Conservation (phyloP, 805 yeast species). For the Ogataea henricii region DNA sequence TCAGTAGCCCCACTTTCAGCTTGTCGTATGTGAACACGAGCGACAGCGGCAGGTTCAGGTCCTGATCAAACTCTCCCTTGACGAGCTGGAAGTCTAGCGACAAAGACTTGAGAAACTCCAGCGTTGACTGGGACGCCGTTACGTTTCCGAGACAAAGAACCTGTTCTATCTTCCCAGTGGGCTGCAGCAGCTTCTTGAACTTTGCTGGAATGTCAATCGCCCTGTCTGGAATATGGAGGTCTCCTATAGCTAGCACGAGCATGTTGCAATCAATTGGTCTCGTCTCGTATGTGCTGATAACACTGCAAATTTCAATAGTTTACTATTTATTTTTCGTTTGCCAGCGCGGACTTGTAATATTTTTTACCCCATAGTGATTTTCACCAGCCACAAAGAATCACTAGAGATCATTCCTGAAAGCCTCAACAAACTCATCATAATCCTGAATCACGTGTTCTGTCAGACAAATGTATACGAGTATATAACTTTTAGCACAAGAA, state of each 20-base stretch:
- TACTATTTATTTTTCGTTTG: neutral
- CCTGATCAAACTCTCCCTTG: slow-evolving; percentile 78
- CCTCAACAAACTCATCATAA: neutral
- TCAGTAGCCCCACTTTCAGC: slow-evolving; percentile 79
- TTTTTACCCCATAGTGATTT: slow-evolving; percentile 4
- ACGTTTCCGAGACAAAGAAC: slow-evolving; percentile 86
- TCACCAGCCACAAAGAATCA: slow-evolving; percentile 1
- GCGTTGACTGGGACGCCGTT: slow-evolving; percentile 63
- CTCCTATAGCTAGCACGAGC: slow-evolving; percentile 84
- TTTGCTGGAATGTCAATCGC: slow-evolving; percentile 62
- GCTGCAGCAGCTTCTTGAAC: slow-evolving; percentile 75
- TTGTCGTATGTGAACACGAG: slow-evolving; percentile 67
- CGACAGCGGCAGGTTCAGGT: slow-evolving; percentile 56
- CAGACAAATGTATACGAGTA: neutral
- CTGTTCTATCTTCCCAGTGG: slow-evolving; percentile 77
- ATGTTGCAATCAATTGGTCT: slow-evolving; percentile 35
- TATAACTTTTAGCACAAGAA: neutral
- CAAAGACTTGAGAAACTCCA: slow-evolving; percentile 62
- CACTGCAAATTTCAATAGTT: neutral
- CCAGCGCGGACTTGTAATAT: slow-evolving; percentile 1
- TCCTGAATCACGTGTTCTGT: neutral
- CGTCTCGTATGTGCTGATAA: neutral
- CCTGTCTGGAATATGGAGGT: slow-evolving; percentile 86
- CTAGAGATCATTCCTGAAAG: too few relatives aligned
- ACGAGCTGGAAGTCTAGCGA: slow-evolving; percentile 77